Evolutionary conservation across 1,284 basidiomycete genomes (phyloP).

Genomic region (Puccinia polysora): DNA sequence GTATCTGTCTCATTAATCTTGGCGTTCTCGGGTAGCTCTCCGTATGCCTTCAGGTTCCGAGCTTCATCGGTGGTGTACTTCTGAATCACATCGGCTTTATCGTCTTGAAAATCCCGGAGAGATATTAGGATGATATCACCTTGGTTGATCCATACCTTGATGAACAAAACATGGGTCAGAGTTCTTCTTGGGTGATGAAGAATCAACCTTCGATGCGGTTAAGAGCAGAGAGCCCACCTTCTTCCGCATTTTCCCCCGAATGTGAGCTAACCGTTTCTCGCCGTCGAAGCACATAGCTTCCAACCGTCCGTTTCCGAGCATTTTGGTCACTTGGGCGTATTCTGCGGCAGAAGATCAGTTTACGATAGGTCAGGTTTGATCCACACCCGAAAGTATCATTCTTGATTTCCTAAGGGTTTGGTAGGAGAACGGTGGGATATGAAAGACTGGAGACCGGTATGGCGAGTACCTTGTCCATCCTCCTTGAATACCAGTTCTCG

Average conservation of each 20-base stretch:
- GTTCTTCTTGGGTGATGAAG: neutral
- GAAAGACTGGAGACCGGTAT: neutral
- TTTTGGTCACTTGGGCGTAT: conserved; percentile 96
- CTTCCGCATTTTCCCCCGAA: conserved; percentile 98
- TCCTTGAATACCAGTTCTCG: conserved; percentile 98
- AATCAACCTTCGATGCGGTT: neutral
- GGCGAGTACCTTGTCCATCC: conserved; percentile 72
- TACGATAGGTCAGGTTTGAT: neutral
- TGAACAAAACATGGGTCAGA: neutral
- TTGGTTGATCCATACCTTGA: conserved; percentile 97
- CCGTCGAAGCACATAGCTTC: conserved; percentile 98
- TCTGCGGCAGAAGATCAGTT: no score
- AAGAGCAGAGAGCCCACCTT: conserved; percentile 62
- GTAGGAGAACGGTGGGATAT: neutral
- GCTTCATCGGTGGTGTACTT: conserved; percentile 97
- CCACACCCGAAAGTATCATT: neutral
- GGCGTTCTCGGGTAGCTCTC: conserved; percentile 93
- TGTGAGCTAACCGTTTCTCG: conserved; percentile 94
- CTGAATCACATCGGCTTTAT: conserved; percentile 98
- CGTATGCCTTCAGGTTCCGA: conserved; percentile 89
- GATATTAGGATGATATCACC: conserved; percentile 96
- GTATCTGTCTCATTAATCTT: conserved; percentile 98
- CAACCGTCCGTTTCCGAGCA: conserved; percentile 96
- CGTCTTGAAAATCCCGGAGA: conserved; percentile 97
- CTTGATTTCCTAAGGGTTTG: neutral